phyloP scores from a whole-genome alignment of 2,329 filamentous ascomycete species.

The Diplocarpon mali region DNA sequence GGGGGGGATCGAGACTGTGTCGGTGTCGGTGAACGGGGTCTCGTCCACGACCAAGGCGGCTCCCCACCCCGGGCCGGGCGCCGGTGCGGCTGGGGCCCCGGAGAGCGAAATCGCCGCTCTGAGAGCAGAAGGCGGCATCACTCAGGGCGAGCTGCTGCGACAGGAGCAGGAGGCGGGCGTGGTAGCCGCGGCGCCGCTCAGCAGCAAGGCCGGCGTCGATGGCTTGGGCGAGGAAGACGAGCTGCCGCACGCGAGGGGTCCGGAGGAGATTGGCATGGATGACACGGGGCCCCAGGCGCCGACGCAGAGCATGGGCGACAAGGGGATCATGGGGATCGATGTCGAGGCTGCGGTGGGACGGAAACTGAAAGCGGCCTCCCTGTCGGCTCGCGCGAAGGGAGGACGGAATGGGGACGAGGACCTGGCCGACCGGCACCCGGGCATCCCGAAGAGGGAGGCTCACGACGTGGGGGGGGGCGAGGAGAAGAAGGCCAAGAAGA shows the following conservation, averaged over 20 bases:
- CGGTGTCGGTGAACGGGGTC: slow-evolving; percentile 62
- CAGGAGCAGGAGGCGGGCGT: slow-evolving; percentile 78
- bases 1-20: slow-evolving; percentile 71
- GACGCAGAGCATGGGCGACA: slow-evolving; percentile 26
- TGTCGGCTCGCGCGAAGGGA: slow-evolving; percentile 20
- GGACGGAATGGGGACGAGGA: slow-evolving; percentile 37
- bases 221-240: slow-evolving; percentile 44
- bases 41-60: slow-evolving; percentile 34
- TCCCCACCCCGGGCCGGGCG: no score
- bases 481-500: slow-evolving; percentile 37
- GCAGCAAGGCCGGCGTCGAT: slow-evolving; percentile 25
- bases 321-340: slow-evolving; percentile 46
- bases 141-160: slow-evolving; percentile 74
- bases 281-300: slow-evolving; percentile 66
- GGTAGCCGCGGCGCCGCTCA: slow-evolving; percentile 54
- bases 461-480: slow-evolving; percentile 27
- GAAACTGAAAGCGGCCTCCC: slow-evolving; percentile 25
- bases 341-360: slow-evolving; percentile 51
- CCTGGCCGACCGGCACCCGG: slow-evolving; percentile 33
- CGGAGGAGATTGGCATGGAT: slow-evolving; percentile 71
- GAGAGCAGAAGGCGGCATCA: slow-evolving; percentile 43
- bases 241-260: slow-evolving; percentile 72
- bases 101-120: slow-evolving; percentile 17
- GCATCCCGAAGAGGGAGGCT: slow-evolving; percentile 11
- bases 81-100: neutral